phyloP scores from a whole-genome alignment of 768 basidiomycete genomes.

The Phaffia tasmanica region DNA sequence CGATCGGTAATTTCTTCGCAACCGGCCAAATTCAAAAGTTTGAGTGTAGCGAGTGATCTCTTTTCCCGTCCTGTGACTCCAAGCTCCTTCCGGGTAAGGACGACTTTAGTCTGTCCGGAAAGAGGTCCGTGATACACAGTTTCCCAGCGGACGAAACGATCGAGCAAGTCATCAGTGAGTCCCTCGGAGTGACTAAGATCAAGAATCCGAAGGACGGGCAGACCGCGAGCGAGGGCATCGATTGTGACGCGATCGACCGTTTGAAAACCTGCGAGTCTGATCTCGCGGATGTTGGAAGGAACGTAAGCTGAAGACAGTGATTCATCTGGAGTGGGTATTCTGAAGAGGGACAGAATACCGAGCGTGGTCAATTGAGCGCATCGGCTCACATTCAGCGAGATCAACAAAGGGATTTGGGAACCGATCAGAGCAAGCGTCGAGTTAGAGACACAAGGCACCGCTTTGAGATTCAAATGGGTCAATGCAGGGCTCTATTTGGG shows the following conservation, averaged over 20 bases:
- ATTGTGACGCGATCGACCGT: slow-evolving; percentile 53
- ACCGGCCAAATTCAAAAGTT: slow-evolving; percentile 6
- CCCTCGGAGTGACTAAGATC: slow-evolving; percentile 2
- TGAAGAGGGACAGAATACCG: slow-evolving; percentile 27
- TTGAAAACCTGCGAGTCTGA: slow-evolving; percentile 59
- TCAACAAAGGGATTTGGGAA: slow-evolving; percentile 49
- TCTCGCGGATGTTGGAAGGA: slow-evolving; percentile 43
- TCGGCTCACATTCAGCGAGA: slow-evolving; percentile 56
- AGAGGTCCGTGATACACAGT: background rate
- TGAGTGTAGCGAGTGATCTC: background rate
- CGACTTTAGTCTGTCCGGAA: background rate
- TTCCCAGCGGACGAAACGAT: background rate
- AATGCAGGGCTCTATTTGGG: slow-evolving; percentile 41
- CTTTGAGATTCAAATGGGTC: slow-evolving; percentile 53
- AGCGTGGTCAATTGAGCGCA: slow-evolving; percentile 47
- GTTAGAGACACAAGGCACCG: slow-evolving; percentile 58
- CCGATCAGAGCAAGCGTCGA: slow-evolving; percentile 60
- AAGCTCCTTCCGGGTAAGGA: slow-evolving; percentile 6
- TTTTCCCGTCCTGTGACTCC: background rate
- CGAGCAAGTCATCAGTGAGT: slow-evolving; percentile 10
- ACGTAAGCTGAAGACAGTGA: background rate
- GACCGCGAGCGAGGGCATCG: slow-evolving; percentile 6
- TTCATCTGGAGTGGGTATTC: slow-evolving; percentile 12
- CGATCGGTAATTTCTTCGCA: slow-evolving; percentile 6
- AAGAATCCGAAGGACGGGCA: slow-evolving; percentile 11